Evolutionary conservation across 2,329 filamentous ascomycete species (phyloP).

Genomic region (Cladobotryum mycophilum): DNA sequence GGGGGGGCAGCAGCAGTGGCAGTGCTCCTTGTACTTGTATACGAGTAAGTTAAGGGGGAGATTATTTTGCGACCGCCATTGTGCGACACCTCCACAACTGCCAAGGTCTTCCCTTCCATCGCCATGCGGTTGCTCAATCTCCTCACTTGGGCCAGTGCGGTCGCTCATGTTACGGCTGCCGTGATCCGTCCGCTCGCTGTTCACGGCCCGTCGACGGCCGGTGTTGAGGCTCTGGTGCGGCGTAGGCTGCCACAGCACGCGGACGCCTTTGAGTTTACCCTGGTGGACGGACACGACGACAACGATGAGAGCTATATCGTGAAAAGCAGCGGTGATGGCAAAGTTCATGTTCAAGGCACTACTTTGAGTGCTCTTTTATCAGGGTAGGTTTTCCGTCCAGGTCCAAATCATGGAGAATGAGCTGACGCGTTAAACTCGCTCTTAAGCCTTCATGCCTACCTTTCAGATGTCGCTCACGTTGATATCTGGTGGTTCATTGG

Average conservation of each 20-base stretch:
- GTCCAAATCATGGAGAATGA: not conserved
- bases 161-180: not conserved
- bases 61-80: not conserved
- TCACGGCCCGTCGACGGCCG: constrained; percentile 2
- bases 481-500: constrained; percentile 19
- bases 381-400: constrained; percentile 2
- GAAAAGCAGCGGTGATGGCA: constrained; percentile 12
- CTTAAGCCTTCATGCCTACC: constrained; percentile 15
- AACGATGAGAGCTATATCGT: constrained; percentile 14
- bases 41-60: not conserved
- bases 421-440: not conserved
- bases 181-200: not conserved
- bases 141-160: not conserved
- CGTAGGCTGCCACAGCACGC: constrained; percentile 15
- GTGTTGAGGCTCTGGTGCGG: constrained; percentile 13
- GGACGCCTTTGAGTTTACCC: constrained; percentile 11
- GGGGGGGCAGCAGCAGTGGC: not conserved
- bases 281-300: not conserved
- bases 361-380: constrained; percentile 14
- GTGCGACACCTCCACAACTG: not conserved
- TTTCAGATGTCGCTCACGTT: constrained; percentile 13
- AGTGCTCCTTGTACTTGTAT: not conserved
- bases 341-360: constrained; percentile 13
- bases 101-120: not conserved
- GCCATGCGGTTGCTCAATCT: not conserved